phyloP scores from a whole-genome alignment of 2,329 filamentous ascomycete species.

The Ramularia endophylla region DNA sequence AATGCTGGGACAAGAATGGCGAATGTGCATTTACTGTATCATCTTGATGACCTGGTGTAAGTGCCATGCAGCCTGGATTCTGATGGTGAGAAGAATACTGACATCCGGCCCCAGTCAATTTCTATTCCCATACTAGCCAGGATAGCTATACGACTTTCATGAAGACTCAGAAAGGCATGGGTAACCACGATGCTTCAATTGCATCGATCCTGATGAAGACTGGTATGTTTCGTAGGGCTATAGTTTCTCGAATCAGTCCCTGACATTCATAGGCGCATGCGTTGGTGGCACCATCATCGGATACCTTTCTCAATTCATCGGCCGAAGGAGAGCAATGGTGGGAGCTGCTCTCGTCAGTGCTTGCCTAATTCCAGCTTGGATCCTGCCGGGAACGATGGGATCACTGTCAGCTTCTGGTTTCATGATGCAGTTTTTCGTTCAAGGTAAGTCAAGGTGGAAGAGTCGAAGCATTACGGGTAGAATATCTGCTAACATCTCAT shows the following conservation, averaged over 20 bases:
- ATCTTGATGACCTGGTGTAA: slow-evolving; percentile 65
- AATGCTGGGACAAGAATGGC: slow-evolving; percentile 68
- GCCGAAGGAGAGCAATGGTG: slow-evolving; percentile 64
- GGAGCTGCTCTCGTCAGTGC: slow-evolving; percentile 54
- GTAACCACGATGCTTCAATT: slow-evolving; percentile 59
- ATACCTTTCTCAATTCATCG: slow-evolving; percentile 68
- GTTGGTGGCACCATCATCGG: slow-evolving; percentile 68
- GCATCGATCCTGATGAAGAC: slow-evolving; percentile 77
- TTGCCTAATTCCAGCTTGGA: slow-evolving; percentile 63
- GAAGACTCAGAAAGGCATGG: slow-evolving; percentile 63
- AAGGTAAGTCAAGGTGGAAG: too few relatives aligned
- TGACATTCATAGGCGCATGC: slow-evolving; percentile 48
- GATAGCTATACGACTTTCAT: slow-evolving; percentile 80
- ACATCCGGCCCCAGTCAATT: slow-evolving; percentile 45
- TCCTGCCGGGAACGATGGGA: slow-evolving; percentile 55
- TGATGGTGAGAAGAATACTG: too few relatives aligned
- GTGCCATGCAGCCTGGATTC: too few relatives aligned
- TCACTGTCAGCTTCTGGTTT: slow-evolving; percentile 60
- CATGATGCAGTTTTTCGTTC: slow-evolving; percentile 64
- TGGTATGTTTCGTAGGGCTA: slow-evolving; percentile 25
- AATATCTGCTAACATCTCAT: background rate
- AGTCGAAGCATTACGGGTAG: background rate
- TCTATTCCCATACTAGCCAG: slow-evolving; percentile 72
- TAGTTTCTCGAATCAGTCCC: too few relatives aligned
- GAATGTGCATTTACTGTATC: slow-evolving; percentile 69